Evolutionary conservation across 2,329 filamentous ascomycete genomes (phyloP).

Genomic region (Grosmannia clavigera): DNA sequence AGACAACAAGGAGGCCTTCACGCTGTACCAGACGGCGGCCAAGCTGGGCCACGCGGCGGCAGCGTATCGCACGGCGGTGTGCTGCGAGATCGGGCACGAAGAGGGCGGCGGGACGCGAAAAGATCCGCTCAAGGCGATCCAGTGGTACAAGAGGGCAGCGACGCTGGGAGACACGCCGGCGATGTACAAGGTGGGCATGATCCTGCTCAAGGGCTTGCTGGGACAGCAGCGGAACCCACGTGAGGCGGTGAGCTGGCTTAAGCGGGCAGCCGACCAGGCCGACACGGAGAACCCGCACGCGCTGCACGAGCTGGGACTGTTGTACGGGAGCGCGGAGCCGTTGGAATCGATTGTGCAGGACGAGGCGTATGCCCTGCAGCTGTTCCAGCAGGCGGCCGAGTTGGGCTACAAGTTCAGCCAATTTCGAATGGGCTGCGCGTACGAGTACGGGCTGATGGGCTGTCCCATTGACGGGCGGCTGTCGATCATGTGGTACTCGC

Average conservation of each 20-base stretch:
- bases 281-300: slow-evolving; percentile 89
- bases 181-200: slow-evolving; percentile 99
- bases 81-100: slow-evolving; percentile 90
- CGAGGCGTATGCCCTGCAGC: slow-evolving; percentile 63
- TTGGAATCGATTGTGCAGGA: slow-evolving; percentile 70
- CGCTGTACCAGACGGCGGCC: slow-evolving; percentile 83
- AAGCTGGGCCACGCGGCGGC: slow-evolving; percentile 77
- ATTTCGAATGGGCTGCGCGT: slow-evolving; percentile 75
- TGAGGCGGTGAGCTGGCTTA: slow-evolving; percentile 85
- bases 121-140: slow-evolving; percentile 86
- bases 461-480: slow-evolving; percentile 70
- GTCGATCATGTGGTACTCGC: slow-evolving; percentile 89
- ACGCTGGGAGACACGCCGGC: slow-evolving; percentile 81
- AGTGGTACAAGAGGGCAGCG: slow-evolving; percentile 95
- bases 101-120: slow-evolving; percentile 86
- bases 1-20: slow-evolving; percentile 87
- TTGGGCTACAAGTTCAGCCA: slow-evolving; percentile 93
- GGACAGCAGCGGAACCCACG: slow-evolving; percentile 71
- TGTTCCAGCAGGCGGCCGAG: slow-evolving; percentile 77
- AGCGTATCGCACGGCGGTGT: slow-evolving; percentile 90
- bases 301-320: slow-evolving; percentile 69
- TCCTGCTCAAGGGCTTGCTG: slow-evolving; percentile 83
- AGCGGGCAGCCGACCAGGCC: slow-evolving; percentile 78
- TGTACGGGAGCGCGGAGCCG: slow-evolving; percentile 50
- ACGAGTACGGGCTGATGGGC: slow-evolving; percentile 78